Conservation (phyloP, 2,329 filamentous ascomycete species). For the Dactylellina sp. region DNA sequence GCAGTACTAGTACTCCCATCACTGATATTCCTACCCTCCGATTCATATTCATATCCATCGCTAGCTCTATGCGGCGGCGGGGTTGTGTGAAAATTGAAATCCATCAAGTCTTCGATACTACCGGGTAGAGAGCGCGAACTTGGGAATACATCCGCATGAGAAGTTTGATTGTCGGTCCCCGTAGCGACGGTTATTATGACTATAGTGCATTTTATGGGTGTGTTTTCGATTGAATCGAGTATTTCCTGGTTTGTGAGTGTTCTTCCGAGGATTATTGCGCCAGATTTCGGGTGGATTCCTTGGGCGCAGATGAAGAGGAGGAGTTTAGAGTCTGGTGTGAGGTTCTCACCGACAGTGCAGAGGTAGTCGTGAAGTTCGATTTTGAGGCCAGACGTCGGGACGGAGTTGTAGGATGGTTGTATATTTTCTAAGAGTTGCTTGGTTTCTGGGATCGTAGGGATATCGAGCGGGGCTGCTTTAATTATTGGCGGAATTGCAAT, state of each 20-base stretch:
- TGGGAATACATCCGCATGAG: constrained; percentile 12
- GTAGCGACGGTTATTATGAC: constrained; percentile 26
- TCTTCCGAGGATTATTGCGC: constrained; percentile 24
- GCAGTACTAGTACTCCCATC: no score
- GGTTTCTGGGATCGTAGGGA: constrained; percentile 9
- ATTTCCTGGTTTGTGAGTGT: constrained; percentile 30
- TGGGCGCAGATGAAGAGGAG: constrained; percentile 34
- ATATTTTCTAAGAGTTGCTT: constrained; percentile 37
- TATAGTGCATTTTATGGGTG: constrained; percentile 28
- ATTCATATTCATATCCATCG: background rate
- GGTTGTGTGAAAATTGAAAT: background rate
- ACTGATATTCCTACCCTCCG: no score
- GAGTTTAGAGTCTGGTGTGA: constrained; percentile 13
- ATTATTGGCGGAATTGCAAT: no score
- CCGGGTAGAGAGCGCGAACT: background rate
- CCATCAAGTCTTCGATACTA: constrained; percentile 8
- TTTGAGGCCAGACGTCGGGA: constrained; percentile 8
- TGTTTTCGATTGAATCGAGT: constrained; percentile 28
- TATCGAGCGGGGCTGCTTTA: background rate
- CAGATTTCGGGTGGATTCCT: constrained; percentile 21
- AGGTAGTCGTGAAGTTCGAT: constrained; percentile 31
- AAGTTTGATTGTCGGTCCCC: constrained; percentile 22
- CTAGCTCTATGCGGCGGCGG: background rate
- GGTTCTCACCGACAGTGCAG: background rate
- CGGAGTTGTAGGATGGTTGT: constrained; percentile 22